These are phyloP conservation scores for Epichloe elymi DNA, from an alignment of 2,329 filamentous ascomycete genomes.

Conservation along the genomic window DNA sequence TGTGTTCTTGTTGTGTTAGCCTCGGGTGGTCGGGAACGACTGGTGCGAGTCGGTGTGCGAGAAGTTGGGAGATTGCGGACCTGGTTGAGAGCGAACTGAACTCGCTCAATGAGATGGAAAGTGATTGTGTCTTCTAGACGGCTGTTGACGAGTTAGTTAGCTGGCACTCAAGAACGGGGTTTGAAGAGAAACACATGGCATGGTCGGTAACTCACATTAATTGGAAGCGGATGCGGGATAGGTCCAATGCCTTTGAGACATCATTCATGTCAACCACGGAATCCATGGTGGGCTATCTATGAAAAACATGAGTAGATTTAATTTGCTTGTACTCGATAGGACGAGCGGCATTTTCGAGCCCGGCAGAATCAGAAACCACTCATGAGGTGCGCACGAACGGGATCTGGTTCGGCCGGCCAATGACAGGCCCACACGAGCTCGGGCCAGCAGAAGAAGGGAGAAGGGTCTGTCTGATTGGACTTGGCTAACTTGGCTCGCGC, in stretches of 20 bases:
- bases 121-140: conserved; percentile 96
- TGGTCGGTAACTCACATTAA: conserved; percentile 52
- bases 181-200: background rate
- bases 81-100: conserved; percentile 87
- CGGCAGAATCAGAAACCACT: background rate
- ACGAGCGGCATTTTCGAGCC: background rate
- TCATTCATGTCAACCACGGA: conserved; percentile 79
- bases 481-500: background rate
- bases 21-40: background rate
- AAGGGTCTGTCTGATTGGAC: background rate
- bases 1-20: conserved; percentile 11
- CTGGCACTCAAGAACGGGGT: background rate
- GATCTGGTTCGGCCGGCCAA: background rate
- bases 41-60: background rate
- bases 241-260: conserved; percentile 71
- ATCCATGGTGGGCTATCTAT: conserved; percentile 53
- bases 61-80: conserved; percentile 10
- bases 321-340: background rate
- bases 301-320: too few species aligned
- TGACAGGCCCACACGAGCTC: background rate
- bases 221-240: conserved; percentile 85
- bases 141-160: conserved; percentile 32
- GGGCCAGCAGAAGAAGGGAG: background rate
- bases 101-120: conserved; percentile 90
- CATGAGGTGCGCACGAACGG: too few species aligned